These are phyloP conservation scores for Dactylellina sp. DNA, from an alignment of 2,329 filamentous ascomycete species.

Conservation along the genomic window DNA sequence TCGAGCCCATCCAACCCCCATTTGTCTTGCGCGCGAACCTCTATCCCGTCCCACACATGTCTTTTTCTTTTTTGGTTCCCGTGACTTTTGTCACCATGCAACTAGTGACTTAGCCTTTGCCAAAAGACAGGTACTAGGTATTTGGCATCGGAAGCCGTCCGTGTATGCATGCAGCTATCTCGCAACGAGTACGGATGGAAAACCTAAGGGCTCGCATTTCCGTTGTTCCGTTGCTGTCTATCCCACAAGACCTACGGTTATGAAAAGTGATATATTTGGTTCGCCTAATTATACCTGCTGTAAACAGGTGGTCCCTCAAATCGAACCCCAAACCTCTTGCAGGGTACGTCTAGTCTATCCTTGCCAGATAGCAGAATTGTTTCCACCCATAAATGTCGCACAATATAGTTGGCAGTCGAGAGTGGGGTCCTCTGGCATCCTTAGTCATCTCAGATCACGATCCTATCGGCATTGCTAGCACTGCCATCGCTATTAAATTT, in stretches of 20 bases:
- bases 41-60: conserved; percentile 10
- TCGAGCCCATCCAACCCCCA: background rate
- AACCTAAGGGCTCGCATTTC: conserved; percentile 3
- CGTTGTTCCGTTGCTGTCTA: background rate
- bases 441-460: conserved; percentile 20
- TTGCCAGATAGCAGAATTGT: background rate
- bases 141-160: conserved; percentile 16
- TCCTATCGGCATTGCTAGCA: conserved; percentile 21
- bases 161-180: conserved; percentile 30
- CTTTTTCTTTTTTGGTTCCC: conserved; percentile 20
- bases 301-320: background rate
- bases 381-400: background rate
- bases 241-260: background rate
- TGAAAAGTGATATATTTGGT: background rate
- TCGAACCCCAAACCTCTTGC: background rate
- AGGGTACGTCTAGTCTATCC: background rate
- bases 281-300: conserved; percentile 8
- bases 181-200: conserved; percentile 17
- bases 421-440: background rate
- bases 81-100: conserved; percentile 47
- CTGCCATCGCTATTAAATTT: conserved; percentile 20
- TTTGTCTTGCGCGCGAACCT: conserved; percentile 2
- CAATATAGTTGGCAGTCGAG: background rate
- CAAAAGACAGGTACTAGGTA: conserved; percentile 8
- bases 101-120: conserved; percentile 17